Percentiles rank a stretch among this genome's conserved stretches.
These are phyloP conservation scores for Rusavskia elegans DNA, from an alignment of 495 filamentous ascomycete genomes.

Conservation along the genomic window DNA sequence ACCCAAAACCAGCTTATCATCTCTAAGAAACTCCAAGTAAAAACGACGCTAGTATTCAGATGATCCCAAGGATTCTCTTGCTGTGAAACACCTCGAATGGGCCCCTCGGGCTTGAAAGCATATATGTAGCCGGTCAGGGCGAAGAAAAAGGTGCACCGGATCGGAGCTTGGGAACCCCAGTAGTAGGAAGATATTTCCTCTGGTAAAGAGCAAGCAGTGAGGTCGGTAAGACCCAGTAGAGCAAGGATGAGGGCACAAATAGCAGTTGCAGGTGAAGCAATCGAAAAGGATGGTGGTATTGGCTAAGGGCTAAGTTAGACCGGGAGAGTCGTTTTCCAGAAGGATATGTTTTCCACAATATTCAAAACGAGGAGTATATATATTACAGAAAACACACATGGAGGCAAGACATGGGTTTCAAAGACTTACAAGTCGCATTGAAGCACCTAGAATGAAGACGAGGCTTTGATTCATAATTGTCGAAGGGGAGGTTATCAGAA, in stretches of 20 bases:
- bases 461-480: slow-evolving; percentile 62
- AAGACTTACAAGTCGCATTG: slow-evolving; percentile 52
- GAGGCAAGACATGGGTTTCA: neutral
- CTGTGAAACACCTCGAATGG: slow-evolving; percentile 13
- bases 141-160: slow-evolving; percentile 52
- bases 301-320: neutral
- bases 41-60: slow-evolving; percentile 64
- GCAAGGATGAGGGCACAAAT: slow-evolving; percentile 56
- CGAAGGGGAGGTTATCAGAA: slow-evolving; percentile 57
- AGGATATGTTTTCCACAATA: neutral
- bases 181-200: slow-evolving; percentile 48
- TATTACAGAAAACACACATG: neutral
- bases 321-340: neutral
- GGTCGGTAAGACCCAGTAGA: slow-evolving; percentile 52
- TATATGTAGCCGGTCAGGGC: slow-evolving; percentile 53
- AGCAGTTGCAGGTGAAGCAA: slow-evolving; percentile 48
- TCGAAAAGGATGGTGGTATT: slow-evolving; percentile 37
- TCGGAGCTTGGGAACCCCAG: slow-evolving; percentile 56
- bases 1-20: slow-evolving; percentile 83
- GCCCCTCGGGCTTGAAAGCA: slow-evolving; percentile 29
- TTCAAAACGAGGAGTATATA: no score
- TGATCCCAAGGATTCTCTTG: slow-evolving; percentile 28
- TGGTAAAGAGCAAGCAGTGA: slow-evolving; percentile 53
- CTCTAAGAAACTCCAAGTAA: slow-evolving; percentile 74
- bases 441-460: slow-evolving; percentile 69